phyloP scores from a whole-genome alignment of 305 asterid genomes.

The Fraxinus sp. region DNA sequence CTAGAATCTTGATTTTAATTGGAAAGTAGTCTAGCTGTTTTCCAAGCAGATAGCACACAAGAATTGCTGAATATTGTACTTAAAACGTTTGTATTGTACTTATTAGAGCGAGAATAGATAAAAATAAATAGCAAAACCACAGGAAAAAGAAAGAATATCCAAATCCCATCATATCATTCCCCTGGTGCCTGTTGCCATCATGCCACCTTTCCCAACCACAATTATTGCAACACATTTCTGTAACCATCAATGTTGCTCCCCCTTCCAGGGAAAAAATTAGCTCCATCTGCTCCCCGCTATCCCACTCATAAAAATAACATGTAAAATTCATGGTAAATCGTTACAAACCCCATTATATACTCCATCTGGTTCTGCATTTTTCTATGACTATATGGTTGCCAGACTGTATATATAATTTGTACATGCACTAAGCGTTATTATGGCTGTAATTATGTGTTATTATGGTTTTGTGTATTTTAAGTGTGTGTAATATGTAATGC shows the following conservation, averaged over 20 bases:
- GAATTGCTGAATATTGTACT: not conserved
- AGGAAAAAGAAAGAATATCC: not conserved
- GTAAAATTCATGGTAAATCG: not conserved
- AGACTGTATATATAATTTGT: not conserved
- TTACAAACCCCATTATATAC: not conserved
- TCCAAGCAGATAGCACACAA: constrained; percentile 1
- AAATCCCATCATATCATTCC: not conserved
- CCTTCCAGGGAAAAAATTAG: not conserved
- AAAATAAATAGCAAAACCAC: not conserved
- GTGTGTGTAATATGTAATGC: no score
- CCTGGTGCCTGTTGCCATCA: not conserved
- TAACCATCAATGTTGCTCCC: not conserved
- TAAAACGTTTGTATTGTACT: not conserved
- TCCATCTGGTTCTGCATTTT: not conserved
- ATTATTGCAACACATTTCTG: not conserved
- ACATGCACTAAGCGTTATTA: not conserved
- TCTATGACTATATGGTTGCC: not conserved
- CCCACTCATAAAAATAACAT: not conserved
- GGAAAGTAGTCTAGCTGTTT: not conserved
- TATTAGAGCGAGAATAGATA: not conserved
- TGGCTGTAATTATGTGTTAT: not conserved
- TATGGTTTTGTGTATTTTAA: no score
- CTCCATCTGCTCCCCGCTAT: not conserved
- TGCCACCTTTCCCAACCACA: not conserved
- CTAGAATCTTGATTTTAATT: not conserved